These are phyloP conservation scores for Trypanosoma scelopori DNA, from an alignment of 208 protist genomes.

Conservation along the genomic window DNA sequence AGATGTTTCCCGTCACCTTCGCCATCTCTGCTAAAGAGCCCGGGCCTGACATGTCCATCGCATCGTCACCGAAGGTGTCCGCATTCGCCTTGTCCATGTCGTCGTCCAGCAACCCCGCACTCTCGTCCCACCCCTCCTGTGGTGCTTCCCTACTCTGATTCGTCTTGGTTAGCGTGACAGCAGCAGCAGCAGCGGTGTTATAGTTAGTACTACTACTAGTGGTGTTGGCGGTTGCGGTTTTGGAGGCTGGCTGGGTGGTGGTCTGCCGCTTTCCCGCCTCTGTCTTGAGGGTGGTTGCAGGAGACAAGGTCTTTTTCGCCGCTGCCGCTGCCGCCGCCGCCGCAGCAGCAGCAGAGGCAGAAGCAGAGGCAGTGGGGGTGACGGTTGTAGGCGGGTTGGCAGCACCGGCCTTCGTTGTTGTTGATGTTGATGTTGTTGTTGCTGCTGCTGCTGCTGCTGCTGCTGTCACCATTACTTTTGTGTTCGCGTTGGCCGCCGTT, in stretches of 20 bases:
- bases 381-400: neutral
- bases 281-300: neutral
- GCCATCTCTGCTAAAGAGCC: conserved; percentile 70
- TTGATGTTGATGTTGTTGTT: too few species aligned
- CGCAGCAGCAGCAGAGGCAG: too few species aligned
- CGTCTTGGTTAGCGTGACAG: neutral
- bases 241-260: neutral
- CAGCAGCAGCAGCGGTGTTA: too few species aligned
- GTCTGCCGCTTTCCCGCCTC: neutral
- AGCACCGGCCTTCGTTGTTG: conserved; percentile 5
- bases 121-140: conserved; percentile 25
- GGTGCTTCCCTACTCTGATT: neutral
- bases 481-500: conserved; percentile 16
- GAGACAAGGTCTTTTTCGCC: conserved; percentile 5
- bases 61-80: conserved; percentile 86
- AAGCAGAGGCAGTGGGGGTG: too few species aligned
- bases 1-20: conserved; percentile 41
- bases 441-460: neutral
- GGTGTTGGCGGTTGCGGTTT: neutral
- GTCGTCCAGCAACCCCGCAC: conserved; percentile 37
- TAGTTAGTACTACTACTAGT: too few species aligned
- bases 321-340: conserved; percentile 1
- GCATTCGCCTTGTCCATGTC: conserved; percentile 73
- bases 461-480: neutral
- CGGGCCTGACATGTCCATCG: conserved; percentile 36